These are phyloP conservation scores for Aristolochia fimbriata DNA, from an alignment of 164 flowering plant genomes.

Conservation along the genomic window DNA sequence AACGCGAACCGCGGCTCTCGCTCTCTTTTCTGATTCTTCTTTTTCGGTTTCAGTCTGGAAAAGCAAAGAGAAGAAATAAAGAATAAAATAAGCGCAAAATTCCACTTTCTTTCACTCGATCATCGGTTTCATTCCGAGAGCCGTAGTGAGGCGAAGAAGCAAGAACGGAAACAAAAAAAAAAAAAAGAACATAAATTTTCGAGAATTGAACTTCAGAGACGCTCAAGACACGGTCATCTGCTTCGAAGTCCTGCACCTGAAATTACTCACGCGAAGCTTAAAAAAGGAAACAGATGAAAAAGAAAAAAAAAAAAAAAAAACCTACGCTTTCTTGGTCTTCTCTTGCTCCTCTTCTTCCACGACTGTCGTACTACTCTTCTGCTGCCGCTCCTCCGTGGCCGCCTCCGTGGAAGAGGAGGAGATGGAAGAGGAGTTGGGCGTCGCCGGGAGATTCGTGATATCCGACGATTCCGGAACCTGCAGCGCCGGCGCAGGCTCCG, in stretches of 20 bases:
- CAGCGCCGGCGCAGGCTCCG: slow-evolving; percentile 5
- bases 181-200: no score
- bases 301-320: not conserved
- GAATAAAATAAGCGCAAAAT: not conserved
- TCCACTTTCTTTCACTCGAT: not conserved
- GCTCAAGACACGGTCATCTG: no score
- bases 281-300: not conserved
- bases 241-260: no score
- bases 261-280: not conserved
- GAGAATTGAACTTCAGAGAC: no score
- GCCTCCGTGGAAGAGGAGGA: slow-evolving; percentile 70
- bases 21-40: slow-evolving; percentile 65
- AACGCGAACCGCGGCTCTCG: slow-evolving; percentile 87
- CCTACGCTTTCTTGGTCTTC: slow-evolving; percentile 28
- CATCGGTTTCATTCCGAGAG: not conserved
- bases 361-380: not conserved
- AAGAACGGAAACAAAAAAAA: no score
- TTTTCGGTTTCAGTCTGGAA: slow-evolving; percentile 53
- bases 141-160: not conserved
- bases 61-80: not conserved
- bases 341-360: slow-evolving; percentile 30
- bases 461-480: slow-evolving; percentile 31
- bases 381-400: slow-evolving; percentile 21
- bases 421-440: slow-evolving; percentile 64
- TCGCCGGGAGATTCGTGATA: slow-evolving; percentile 47